A percentile compares a stretch with the other conserved stretches of the same genome.
These are phyloP conservation scores for Smithsoniella earleae DNA, from an alignment of 163 green algal species.

Conservation along the genomic window DNA sequence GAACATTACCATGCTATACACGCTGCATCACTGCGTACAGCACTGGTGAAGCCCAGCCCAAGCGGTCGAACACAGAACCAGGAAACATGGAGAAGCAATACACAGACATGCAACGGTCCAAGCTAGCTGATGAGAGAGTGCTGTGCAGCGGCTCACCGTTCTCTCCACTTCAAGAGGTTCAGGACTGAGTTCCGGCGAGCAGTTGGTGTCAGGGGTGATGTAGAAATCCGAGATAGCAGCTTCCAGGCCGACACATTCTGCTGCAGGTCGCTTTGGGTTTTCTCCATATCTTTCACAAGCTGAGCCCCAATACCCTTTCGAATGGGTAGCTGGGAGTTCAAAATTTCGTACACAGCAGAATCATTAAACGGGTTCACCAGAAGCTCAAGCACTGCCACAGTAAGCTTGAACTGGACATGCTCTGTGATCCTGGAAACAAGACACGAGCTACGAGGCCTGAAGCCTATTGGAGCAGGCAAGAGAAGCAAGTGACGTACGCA, in stretches of 20 bases:
- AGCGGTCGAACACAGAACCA: too few species aligned
- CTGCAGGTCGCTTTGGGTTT: background rate
- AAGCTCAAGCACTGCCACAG: constrained; percentile 18
- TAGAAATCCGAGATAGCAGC: background rate
- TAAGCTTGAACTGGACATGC: background rate
- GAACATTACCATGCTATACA: constrained; percentile 16
- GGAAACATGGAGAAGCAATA: too few species aligned
- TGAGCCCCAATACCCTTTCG: background rate
- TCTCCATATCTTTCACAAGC: background rate
- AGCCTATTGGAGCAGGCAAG: background rate
- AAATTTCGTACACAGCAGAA: background rate
- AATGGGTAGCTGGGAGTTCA: background rate
- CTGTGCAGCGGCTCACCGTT: too few species aligned
- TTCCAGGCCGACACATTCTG: background rate
- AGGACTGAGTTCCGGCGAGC: background rate
- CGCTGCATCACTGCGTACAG: background rate
- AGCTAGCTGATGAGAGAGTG: too few species aligned
- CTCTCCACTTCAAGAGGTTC: constrained; percentile 3
- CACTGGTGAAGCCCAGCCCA: too few species aligned
- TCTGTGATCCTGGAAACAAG: background rate
- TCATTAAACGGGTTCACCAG: constrained; percentile 12
- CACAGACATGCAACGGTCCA: too few species aligned
- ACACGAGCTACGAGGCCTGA: background rate
- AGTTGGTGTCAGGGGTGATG: background rate
- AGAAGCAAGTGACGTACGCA: background rate